Base-by-base conservation (phyloP, 2,329 filamentous ascomycete genomes). In the Echinosphaeria canescens region DNA sequence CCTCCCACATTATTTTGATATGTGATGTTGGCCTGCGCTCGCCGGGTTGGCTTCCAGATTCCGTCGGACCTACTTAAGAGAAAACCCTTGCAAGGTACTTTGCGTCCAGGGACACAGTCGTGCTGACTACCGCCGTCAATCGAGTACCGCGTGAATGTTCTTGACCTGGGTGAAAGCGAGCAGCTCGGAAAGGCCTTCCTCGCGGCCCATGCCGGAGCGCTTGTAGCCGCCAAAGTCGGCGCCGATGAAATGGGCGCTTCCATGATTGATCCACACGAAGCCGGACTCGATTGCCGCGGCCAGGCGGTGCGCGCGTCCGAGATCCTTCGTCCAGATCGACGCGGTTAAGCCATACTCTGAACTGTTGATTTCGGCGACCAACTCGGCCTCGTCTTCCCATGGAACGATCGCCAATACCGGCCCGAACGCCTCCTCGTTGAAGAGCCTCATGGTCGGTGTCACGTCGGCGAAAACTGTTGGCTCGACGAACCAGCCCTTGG, bases 261-360 rank as follows among this genome's bases (percentile, higher is more conserved):
- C 49, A 40, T 47, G 50, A 38, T 56, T 56, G 37, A 56, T 48
- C 53, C 53, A 56, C 23, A 56, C 52, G 50, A 53, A 54, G 25
- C 64, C 64, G 8, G 61, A 58, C 42, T 68, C 60, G 25, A 70
- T 58, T 27, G 61, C 64, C 30, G 56, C 55, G 16, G 57, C 51
- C 6, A 53, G 48, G 19, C 46, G 40, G 36, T 55, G 51, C 14
- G 50, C 51, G 35, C 45, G 43, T 25, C 43, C 50, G 30, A 69
- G 51, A 38, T 69, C 54, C 37, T 54, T 47, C 1, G 65, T 69
- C 34, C 71, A 72, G 4, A 73, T 43, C 0, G 64, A 58, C 5
- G 57, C 51, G 4, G 62, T 63, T 1, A 71, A 49, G 5, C 65
- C 65, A 35, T 71, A 69, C 0, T 50, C 56, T 2, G 55, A 59